A percentile compares a stretch with the other conserved stretches of the same genome.
Evolutionary conservation across 179 eudicot species (phyloP).

Genomic region (Drosera spatulata): DNA sequence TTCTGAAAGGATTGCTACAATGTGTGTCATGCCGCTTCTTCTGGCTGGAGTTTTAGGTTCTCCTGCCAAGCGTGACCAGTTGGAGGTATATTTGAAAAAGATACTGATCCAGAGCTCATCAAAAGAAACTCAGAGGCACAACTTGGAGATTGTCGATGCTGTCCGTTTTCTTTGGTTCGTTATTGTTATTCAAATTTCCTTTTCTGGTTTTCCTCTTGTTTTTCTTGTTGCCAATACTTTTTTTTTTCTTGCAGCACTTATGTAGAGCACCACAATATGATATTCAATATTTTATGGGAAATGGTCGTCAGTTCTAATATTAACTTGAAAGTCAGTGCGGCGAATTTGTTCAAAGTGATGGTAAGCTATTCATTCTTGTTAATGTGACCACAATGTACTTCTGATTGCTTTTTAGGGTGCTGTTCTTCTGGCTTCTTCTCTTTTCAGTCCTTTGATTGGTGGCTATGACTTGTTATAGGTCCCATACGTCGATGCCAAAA

Average conservation of each 20-base stretch:
- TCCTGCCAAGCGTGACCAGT: constrained; percentile 59
- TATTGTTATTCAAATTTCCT: constrained; percentile 1
- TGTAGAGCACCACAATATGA: constrained; percentile 72
- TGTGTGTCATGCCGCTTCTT: constrained; percentile 76
- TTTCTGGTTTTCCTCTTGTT: constrained; percentile 7
- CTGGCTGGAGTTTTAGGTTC: constrained; percentile 85
- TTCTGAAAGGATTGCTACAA: constrained; percentile 68
- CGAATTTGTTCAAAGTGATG: constrained; percentile 77
- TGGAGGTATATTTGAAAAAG: constrained; percentile 64
- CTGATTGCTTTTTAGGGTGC: neutral
- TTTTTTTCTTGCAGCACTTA: constrained; percentile 74
- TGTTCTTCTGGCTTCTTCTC: neutral
- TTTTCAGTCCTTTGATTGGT: neutral
- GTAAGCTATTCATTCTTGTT: constrained; percentile 25
- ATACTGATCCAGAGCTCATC: constrained; percentile 48
- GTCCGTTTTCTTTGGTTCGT: constrained; percentile 94
- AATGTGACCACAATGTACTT: neutral
- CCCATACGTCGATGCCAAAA: constrained; percentile 83
- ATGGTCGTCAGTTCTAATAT: constrained; percentile 83
- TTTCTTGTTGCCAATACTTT: constrained; percentile 11
- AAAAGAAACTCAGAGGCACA: constrained; percentile 40
- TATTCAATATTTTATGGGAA: constrained; percentile 92
- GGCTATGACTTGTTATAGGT: constrained; percentile 28
- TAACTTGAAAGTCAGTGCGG: constrained; percentile 74
- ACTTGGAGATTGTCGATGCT: constrained; percentile 60